Percentiles rank a stretch among this genome's conserved stretches.
phyloP scores from a whole-genome alignment of 129 eudicot genomes.

The Helichrysum umbraculigerum region DNA sequence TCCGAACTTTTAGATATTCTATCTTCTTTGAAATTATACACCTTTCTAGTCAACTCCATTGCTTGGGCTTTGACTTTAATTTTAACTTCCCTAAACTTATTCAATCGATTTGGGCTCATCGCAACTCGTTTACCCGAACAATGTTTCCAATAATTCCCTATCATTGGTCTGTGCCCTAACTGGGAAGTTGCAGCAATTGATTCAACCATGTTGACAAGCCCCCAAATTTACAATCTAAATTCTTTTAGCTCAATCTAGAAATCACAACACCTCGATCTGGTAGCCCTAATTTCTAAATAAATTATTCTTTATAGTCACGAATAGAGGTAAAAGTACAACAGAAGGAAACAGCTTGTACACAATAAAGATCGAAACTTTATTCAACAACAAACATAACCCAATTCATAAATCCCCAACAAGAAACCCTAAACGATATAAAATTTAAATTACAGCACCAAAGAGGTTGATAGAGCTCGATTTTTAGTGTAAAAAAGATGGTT shows the following conservation, averaged over 20 bases:
- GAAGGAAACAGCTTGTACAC: constrained; percentile 6
- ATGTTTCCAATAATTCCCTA: constrained; percentile 36
- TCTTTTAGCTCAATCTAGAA: constrained; percentile 8
- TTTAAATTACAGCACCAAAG: constrained; percentile 3
- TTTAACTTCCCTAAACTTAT: constrained; percentile 32
- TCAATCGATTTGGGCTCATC: constrained; percentile 19
- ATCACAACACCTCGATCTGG: constrained; percentile 13
- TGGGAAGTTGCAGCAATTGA: constrained; percentile 70
- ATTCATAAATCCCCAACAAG: constrained; percentile 12
- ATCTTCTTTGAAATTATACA: constrained; percentile 50
- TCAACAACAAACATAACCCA: constrained; percentile 34
- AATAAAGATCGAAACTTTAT: constrained; percentile 51
- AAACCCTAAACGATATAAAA: constrained; percentile 17
- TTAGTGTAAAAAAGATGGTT: neutral
- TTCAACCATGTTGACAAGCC: constrained; percentile 60
- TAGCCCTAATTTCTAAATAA: constrained; percentile 19
- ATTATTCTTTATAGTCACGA: constrained; percentile 16
- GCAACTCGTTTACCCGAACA: constrained; percentile 36
- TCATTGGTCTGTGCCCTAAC: constrained; percentile 48
- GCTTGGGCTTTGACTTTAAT: constrained; percentile 54
- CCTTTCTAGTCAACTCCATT: constrained; percentile 78
- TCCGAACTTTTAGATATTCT: constrained; percentile 26
- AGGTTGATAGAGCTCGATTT: neutral
- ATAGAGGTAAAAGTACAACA: constrained; percentile 26
- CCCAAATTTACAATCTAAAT: constrained; percentile 11